These are phyloP conservation scores for Aciculosporium take DNA, from an alignment of 2,329 filamentous ascomycete genomes.

Conservation along the genomic window DNA sequence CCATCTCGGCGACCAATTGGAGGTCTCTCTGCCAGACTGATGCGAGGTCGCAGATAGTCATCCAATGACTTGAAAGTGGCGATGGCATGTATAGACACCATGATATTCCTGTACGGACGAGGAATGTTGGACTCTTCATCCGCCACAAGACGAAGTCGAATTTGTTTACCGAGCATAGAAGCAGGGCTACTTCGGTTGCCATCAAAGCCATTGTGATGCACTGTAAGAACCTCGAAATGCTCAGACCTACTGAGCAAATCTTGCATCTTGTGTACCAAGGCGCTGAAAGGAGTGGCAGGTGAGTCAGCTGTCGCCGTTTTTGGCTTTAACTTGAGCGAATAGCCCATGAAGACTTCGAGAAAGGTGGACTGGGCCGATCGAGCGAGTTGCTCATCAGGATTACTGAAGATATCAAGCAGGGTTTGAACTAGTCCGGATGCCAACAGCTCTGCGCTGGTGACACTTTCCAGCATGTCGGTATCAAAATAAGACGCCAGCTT, in stretches of 20 bases:
- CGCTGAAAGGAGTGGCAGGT: constrained; percentile 71
- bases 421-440: constrained; percentile 80
- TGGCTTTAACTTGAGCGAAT: constrained; percentile 48
- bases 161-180: constrained; percentile 92
- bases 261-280: constrained; percentile 86
- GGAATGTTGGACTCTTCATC: constrained; percentile 88
- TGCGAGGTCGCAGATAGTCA: constrained; percentile 85
- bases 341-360: constrained; percentile 82
- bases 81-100: constrained; percentile 97
- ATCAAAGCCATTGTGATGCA: constrained; percentile 84
- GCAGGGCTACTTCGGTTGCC: constrained; percentile 80
- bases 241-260: constrained; percentile 92
- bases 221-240: constrained; percentile 94
- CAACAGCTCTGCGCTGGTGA: constrained; percentile 88
- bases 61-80: constrained; percentile 94
- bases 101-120: constrained; percentile 75
- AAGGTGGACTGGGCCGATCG: constrained; percentile 68
- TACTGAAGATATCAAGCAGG: constrained; percentile 68
- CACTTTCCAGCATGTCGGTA: constrained; percentile 75
- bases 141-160: constrained; percentile 75
- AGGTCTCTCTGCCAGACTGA: constrained; percentile 60
- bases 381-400: constrained; percentile 46
- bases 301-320: constrained; percentile 53
- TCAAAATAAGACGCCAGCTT: constrained; percentile 75
- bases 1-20: constrained; percentile 49